Evolutionary conservation across 2,329 filamentous ascomycete species (phyloP).

Genomic region (Hypoxylon sp.): DNA sequence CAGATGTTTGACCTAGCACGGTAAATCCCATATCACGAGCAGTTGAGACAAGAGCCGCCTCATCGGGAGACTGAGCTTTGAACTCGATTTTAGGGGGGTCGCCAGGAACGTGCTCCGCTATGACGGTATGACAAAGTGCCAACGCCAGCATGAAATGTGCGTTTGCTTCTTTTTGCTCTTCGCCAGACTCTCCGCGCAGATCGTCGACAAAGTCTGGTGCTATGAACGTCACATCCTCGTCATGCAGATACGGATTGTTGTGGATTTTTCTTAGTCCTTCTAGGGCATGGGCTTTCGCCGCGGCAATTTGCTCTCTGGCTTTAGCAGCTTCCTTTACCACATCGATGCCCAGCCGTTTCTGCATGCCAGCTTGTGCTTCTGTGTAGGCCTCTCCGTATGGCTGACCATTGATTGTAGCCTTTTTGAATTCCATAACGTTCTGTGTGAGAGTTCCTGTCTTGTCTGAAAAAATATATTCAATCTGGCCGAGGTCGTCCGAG

Average conservation of each 20-base stretch:
- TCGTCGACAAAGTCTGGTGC: conserved; percentile 91
- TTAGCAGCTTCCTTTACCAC: conserved; percentile 83
- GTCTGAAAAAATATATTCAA: conserved; percentile 98
- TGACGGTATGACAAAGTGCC: conserved; percentile 96
- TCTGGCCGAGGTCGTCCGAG: conserved; percentile 96
- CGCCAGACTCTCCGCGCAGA: conserved; percentile 81
- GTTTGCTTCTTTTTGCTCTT: conserved; percentile 82
- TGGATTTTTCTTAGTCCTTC: conserved; percentile 80
- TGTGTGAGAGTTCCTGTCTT: conserved; percentile 92
- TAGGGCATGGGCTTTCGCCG: conserved; percentile 81
- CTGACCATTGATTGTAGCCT: conserved; percentile 95
- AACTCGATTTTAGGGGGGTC: conserved; percentile 92
- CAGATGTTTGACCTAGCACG: conserved; percentile 82
- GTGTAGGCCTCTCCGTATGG: conserved; percentile 98
- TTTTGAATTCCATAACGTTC: conserved; percentile 99
- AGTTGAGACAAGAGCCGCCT: conserved; percentile 93
- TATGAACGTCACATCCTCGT: conserved; percentile 92
- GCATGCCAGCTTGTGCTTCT: conserved; percentile 96
- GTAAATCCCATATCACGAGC: conserved; percentile 97
- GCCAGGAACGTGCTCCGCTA: conserved; percentile 90
- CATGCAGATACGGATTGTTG: conserved; percentile 90
- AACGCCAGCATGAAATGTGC: conserved; percentile 95
- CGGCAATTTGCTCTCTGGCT: conserved; percentile 82
- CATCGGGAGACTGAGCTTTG: conserved; percentile 97
- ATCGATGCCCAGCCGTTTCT: conserved; percentile 89